Percentiles rank a stretch among this genome's conserved stretches.
These are phyloP conservation scores for Lipomyces starkeyi DNA, from an alignment of 805 yeast genomes.

Conservation along the genomic window DNA sequence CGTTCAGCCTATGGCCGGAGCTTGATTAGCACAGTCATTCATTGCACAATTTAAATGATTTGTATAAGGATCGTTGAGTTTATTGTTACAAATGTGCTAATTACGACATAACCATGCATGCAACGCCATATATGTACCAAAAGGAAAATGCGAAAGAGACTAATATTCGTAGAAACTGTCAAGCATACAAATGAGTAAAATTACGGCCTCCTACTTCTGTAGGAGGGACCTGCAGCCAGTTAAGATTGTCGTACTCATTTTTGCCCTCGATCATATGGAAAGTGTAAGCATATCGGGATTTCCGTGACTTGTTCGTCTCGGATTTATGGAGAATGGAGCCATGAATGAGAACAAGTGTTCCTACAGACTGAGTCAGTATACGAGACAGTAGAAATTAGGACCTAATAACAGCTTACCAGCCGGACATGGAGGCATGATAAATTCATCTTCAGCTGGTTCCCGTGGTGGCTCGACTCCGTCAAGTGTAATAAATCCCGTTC, in stretches of 20 bases:
- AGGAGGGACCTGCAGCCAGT: conserved; percentile 82
- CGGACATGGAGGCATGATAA: conserved; percentile 62
- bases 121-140: neutral
- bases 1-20: conserved; percentile 24
- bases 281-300: conserved; percentile 76
- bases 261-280: conserved; percentile 79
- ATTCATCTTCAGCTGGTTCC: conserved; percentile 49
- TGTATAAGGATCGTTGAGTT: neutral
- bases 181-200: conserved; percentile 56
- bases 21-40: neutral
- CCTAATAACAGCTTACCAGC: conserved; percentile 55
- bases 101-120: neutral
- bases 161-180: neutral
- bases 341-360: conserved; percentile 68
- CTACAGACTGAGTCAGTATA: neutral
- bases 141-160: neutral
- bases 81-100: neutral
- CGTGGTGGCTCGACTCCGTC: conserved; percentile 45
- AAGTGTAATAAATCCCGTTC: conserved; percentile 60
- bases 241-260: conserved; percentile 62
- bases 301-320: conserved; percentile 59
- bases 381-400: neutral
- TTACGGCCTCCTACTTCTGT: conserved; percentile 59
- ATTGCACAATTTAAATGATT: neutral
- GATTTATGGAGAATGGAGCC: conserved; percentile 76